Percentiles rank a stretch among this genome's conserved stretches.
Conservation (phyloP, 2,329 filamentous ascomycete species). For the Fusarium napiforme region DNA sequence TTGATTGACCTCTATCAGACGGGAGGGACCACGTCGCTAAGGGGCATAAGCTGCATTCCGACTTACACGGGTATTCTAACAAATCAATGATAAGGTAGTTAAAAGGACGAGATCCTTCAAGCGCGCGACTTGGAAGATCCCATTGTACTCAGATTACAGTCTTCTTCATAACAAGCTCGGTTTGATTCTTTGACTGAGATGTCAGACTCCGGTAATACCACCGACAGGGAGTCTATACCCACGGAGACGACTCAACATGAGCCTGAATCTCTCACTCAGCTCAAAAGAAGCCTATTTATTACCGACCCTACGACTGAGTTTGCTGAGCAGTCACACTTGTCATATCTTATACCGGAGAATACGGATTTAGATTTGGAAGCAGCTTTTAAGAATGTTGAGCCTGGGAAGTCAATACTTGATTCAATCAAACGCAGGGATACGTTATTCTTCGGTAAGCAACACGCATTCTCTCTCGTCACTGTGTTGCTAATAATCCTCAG, state of each 20-base stretch:
- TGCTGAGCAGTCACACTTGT: conserved; percentile 67
- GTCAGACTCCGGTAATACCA: conserved; percentile 36
- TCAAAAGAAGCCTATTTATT: conserved; percentile 36
- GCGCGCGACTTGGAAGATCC: not conserved
- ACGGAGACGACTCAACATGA: conserved; percentile 26
- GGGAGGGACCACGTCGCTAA: conserved; percentile 38
- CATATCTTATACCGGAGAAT: conserved; percentile 68
- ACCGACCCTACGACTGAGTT: conserved; percentile 53
- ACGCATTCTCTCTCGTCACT: conserved; percentile 53
- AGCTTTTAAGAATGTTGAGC: conserved; percentile 57
- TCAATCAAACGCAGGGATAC: conserved; percentile 70
- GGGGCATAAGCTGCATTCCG: conserved; percentile 35
- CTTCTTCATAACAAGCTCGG: not conserved
- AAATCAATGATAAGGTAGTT: conserved; percentile 3
- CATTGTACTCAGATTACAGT: not conserved
- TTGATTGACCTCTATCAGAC: not conserved
- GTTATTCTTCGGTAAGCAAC: conserved; percentile 75
- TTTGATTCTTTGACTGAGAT: conserved; percentile 4
- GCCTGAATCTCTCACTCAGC: conserved; percentile 39
- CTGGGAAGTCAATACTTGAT: conserved; percentile 61
- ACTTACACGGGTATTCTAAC: conserved; percentile 38
- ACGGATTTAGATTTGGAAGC: conserved; percentile 67
- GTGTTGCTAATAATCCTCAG: conserved; percentile 55
- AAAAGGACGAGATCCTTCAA: conserved; percentile 11
- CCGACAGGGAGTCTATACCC: conserved; percentile 34